These are phyloP conservation scores for Blastobotrys chiropterorum DNA, from an alignment of 805 yeast genomes.

Conservation along the genomic window DNA sequence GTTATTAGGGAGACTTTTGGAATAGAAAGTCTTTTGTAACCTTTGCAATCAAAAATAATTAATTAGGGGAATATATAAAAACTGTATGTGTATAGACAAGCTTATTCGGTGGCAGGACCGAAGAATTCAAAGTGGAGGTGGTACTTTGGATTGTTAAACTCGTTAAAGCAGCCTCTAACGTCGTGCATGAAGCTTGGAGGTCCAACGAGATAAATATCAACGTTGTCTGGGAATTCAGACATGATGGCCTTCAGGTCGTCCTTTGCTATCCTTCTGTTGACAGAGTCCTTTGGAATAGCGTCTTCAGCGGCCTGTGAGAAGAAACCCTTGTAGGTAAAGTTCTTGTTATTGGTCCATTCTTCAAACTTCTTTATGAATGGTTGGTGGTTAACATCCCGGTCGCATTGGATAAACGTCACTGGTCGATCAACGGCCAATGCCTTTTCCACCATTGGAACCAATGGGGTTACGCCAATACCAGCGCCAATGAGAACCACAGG, in stretches of 20 bases:
- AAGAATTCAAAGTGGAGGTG: slow-evolving; percentile 9
- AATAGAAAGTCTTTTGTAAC: no score
- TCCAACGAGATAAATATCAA: slow-evolving; percentile 9
- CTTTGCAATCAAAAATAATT: no score
- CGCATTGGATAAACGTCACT: slow-evolving; percentile 35
- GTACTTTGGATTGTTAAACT: slow-evolving; percentile 1
- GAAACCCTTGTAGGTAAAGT: slow-evolving; percentile 4
- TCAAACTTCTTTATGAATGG: slow-evolving; percentile 15
- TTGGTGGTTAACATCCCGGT: slow-evolving; percentile 18
- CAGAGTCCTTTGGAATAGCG: neutral
- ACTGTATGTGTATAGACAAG: neutral
- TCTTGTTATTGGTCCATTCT: slow-evolving; percentile 2
- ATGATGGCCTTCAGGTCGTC: slow-evolving; percentile 3
- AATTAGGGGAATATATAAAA: no score
- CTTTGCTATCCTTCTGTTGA: neutral
- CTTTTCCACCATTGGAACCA: slow-evolving; percentile 41
- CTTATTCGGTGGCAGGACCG: slow-evolving; percentile 15
- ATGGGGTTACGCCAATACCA: slow-evolving; percentile 67
- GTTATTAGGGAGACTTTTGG: no score
- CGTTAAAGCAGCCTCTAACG: slow-evolving; percentile 1
- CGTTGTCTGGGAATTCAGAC: slow-evolving; percentile 1
- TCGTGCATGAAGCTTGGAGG: slow-evolving; percentile 10
- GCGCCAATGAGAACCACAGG: slow-evolving; percentile 45
- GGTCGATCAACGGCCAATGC: slow-evolving; percentile 23
- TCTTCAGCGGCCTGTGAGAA: slow-evolving; percentile 2